These are phyloP conservation scores for Diutina siamensis DNA, from an alignment of 1,139 yeast genomes.

Conservation along the genomic window DNA sequence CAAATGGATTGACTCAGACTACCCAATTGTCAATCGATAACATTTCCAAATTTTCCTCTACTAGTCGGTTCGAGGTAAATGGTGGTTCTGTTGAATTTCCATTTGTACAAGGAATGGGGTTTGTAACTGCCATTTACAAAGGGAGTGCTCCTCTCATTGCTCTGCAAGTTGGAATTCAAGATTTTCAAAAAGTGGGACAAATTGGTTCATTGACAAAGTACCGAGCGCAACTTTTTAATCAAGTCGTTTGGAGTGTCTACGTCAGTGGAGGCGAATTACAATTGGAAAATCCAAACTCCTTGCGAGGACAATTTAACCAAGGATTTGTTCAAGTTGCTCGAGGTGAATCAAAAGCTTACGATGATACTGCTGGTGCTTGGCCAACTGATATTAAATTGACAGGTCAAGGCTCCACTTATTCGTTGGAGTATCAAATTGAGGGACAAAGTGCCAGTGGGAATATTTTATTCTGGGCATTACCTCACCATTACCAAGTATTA, in stretches of 20 bases:
- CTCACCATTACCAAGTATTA: slow-evolving; percentile 42
- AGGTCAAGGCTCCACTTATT: slow-evolving; percentile 16
- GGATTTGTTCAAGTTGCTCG: slow-evolving; percentile 9
- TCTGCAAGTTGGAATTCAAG: slow-evolving; percentile 55
- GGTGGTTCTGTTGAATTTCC: slow-evolving; percentile 8
- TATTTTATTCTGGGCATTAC: slow-evolving; percentile 43
- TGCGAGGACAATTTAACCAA: slow-evolving; percentile 14
- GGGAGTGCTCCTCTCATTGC: slow-evolving; percentile 42
- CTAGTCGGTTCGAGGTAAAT: slow-evolving; percentile 14
- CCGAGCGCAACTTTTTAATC: slow-evolving; percentile 25
- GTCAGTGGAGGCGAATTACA: slow-evolving; percentile 27
- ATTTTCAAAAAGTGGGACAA: slow-evolving; percentile 17
- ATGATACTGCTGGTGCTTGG: slow-evolving; percentile 34
- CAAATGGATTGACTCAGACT: slow-evolving; percentile 13
- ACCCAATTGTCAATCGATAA: slow-evolving; percentile 17
- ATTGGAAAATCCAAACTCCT: slow-evolving; percentile 40
- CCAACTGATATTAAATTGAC: slow-evolving; percentile 8
- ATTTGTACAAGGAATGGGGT: slow-evolving; percentile 6
- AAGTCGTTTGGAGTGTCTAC: slow-evolving; percentile 31
- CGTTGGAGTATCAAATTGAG: slow-evolving; percentile 17
- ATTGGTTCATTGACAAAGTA: slow-evolving; percentile 18
- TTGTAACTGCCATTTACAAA: slow-evolving; percentile 10
- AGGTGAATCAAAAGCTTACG: slow-evolving; percentile 34
- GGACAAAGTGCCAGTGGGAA: slow-evolving; percentile 22
- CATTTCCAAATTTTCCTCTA: slow-evolving; percentile 26